Percentiles rank a stretch among this genome's conserved stretches.
Conservation (phyloP, 2,329 filamentous ascomycete genomes). For the Phaeosphaeria sp. region DNA sequence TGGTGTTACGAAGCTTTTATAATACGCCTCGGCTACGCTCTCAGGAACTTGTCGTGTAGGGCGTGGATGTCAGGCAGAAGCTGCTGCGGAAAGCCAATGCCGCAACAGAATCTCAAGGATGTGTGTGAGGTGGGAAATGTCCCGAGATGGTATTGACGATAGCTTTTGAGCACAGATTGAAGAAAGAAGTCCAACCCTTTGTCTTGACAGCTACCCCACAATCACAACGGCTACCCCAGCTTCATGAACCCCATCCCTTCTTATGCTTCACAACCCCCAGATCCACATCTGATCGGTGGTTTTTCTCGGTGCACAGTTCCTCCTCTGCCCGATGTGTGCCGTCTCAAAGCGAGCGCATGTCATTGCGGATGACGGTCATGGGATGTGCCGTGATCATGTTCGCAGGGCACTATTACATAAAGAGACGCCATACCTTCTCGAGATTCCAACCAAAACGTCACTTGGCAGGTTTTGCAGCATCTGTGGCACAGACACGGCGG, state of each 20-base stretch:
- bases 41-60: constrained; percentile 10
- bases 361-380: constrained; percentile 25
- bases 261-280: constrained; percentile 10
- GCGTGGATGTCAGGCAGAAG: constrained; percentile 1
- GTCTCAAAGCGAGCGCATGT: constrained; percentile 38
- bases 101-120: background rate
- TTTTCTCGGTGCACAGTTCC: constrained; percentile 9
- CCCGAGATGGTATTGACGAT: background rate
- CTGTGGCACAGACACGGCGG: background rate
- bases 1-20: background rate
- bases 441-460: constrained; percentile 2
- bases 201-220: constrained; percentile 20
- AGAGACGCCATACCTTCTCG: constrained; percentile 10
- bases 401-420: constrained; percentile 32
- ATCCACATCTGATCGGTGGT: constrained; percentile 7
- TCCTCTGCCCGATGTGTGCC: constrained; percentile 37
- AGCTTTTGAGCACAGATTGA: background rate
- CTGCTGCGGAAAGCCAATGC: background rate
- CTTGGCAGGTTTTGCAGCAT: constrained; percentile 2
- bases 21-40: background rate
- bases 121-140: background rate
- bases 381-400: constrained; percentile 26
- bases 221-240: constrained; percentile 1
- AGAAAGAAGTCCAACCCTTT: constrained; percentile 7
- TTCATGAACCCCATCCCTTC: constrained; percentile 7